A percentile compares a stretch with the other conserved stretches of the same genome.
These are phyloP conservation scores for Backusella luteola DNA, from an alignment of 192 early-diverging fungal species.

Conservation along the genomic window DNA sequence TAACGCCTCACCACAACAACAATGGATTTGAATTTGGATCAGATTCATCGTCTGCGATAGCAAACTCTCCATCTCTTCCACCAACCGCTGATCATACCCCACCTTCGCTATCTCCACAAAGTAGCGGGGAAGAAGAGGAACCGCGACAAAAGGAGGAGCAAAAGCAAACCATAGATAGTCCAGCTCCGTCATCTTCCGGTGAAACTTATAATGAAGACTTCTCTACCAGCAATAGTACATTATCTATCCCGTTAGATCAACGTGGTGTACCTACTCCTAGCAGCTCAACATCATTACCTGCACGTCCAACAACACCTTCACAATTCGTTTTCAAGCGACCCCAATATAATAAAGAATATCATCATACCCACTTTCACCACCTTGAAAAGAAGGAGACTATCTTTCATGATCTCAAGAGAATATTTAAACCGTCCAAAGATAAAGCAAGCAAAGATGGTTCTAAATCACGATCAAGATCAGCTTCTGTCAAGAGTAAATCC, in stretches of 20 bases:
- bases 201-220: slow-evolving; percentile 1
- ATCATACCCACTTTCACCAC: slow-evolving; percentile 41
- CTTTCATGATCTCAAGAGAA: slow-evolving; percentile 52
- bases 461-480: background rate
- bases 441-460: slow-evolving; percentile 18
- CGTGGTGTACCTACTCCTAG: background rate
- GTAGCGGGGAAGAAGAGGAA: slow-evolving; percentile 21
- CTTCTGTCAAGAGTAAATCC: slow-evolving; percentile 7
- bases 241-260: background rate
- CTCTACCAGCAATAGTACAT: background rate
- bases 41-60: background rate
- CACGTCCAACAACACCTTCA: slow-evolving; percentile 31
- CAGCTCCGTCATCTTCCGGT: background rate
- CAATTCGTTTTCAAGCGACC: slow-evolving; percentile 43
- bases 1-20: background rate
- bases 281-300: slow-evolving; percentile 5
- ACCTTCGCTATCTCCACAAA: slow-evolving; percentile 33
- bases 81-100: slow-evolving; percentile 29
- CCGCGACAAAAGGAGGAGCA: background rate
- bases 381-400: slow-evolving; percentile 36
- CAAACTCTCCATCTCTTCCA: slow-evolving; percentile 3
- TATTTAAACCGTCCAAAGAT: slow-evolving; percentile 38
- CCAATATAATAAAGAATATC: slow-evolving; percentile 38
- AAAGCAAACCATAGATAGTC: background rate
- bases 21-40: background rate